Percentiles rank a stretch among this genome's conserved stretches.
Evolutionary conservation across 148 eudicot genomes (phyloP).

Genomic region (Pharnaceum exiguum): DNA sequence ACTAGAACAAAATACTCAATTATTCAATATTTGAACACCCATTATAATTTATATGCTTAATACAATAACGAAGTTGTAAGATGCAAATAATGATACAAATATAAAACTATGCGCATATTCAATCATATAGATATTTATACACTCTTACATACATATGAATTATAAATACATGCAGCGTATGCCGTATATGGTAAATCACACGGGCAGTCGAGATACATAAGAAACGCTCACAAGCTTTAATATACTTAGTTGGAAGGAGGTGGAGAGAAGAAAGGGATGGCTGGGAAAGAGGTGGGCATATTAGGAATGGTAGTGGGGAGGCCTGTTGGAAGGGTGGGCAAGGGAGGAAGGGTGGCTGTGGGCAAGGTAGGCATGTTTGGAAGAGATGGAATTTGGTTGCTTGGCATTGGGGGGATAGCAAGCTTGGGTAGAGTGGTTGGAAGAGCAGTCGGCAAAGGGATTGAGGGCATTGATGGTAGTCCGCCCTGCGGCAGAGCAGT

Average conservation of each 20-base stretch:
- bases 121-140: no score
- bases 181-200: no score
- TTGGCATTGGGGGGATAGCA: background rate
- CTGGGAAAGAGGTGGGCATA: slow-evolving; percentile 5
- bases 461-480: slow-evolving; percentile 10
- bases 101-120: no score
- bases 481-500: background rate
- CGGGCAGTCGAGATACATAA: no score
- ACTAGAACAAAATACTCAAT: no score
- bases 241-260: slow-evolving; percentile 10
- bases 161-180: no score
- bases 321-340: slow-evolving; percentile 6
- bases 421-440: background rate
- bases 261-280: slow-evolving; percentile 1
- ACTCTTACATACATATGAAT: no score
- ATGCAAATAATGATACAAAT: no score
- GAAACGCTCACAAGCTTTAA: no score
- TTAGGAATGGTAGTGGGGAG: slow-evolving; percentile 7
- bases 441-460: background rate
- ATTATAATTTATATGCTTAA: no score
- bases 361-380: slow-evolving; percentile 10
- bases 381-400: slow-evolving; percentile 4
- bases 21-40: no score
- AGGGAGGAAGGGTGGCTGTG: slow-evolving; percentile 5
- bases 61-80: no score